phyloP scores from a whole-genome alignment of 2,329 filamentous ascomycete genomes.

The Blastomyces gilchristii region DNA sequence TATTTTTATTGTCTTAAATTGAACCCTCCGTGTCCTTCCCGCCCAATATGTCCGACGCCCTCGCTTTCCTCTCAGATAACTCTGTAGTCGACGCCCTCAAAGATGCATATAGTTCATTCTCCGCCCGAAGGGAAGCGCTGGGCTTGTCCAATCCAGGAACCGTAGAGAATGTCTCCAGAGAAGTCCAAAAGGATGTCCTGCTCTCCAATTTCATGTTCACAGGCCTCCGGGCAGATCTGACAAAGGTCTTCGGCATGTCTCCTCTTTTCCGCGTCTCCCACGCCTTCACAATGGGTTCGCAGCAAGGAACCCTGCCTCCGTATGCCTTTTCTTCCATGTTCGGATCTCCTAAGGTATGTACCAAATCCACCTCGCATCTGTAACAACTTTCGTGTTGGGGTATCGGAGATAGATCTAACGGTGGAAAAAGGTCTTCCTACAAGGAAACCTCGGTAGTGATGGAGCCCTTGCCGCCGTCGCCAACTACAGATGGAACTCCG shows the following conservation, averaged over 20 bases:
- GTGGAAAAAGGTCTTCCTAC: slow-evolving; percentile 67
- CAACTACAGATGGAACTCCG: slow-evolving; percentile 80
- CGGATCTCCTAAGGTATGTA: slow-evolving; percentile 76
- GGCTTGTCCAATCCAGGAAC: slow-evolving; percentile 87
- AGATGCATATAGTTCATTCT: slow-evolving; percentile 72
- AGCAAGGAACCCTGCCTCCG: slow-evolving; percentile 64
- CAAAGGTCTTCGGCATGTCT: slow-evolving; percentile 87
- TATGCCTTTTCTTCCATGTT: slow-evolving; percentile 94
- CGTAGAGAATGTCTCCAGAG: slow-evolving; percentile 76
- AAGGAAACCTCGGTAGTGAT: slow-evolving; percentile 92
- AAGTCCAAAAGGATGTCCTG: slow-evolving; percentile 93
- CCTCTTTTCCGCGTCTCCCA: slow-evolving; percentile 97
- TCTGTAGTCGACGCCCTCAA: slow-evolving; percentile 57
- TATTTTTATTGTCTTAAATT: slow-evolving; percentile 5
- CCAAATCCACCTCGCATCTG: neutral
- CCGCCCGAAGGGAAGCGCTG: slow-evolving; percentile 74
- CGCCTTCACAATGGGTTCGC: slow-evolving; percentile 84
- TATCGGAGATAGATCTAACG: slow-evolving; percentile 12
- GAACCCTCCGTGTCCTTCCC: slow-evolving; percentile 12
- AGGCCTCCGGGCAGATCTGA: slow-evolving; percentile 88
- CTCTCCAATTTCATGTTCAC: slow-evolving; percentile 96
- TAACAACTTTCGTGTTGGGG: neutral
- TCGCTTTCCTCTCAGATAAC: slow-evolving; percentile 63
- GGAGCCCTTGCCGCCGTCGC: slow-evolving; percentile 76
- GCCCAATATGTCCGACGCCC: slow-evolving; percentile 39